Evolutionary conservation across 1,284 basidiomycete species (phyloP).

Genomic region (Leccinum pachyderme): DNA sequence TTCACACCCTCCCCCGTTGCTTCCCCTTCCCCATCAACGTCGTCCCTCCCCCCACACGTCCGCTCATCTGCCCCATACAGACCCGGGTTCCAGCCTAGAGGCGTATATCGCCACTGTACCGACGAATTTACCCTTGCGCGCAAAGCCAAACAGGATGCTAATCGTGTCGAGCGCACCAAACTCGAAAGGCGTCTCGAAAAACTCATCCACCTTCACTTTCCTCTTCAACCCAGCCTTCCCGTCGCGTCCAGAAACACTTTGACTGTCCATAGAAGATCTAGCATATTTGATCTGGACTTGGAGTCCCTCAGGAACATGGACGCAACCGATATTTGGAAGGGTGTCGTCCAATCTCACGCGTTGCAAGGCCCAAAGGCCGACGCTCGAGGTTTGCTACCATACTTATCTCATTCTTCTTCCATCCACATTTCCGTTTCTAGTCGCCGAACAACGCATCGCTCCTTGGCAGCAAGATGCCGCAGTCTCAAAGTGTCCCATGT

Average conservation of each 20-base stretch:
- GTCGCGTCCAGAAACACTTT: slow-evolving; percentile 19
- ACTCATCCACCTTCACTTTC: slow-evolving; percentile 81
- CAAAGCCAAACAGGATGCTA: slow-evolving; percentile 52
- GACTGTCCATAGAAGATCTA: slow-evolving; percentile 47
- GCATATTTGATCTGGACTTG: slow-evolving; percentile 65
- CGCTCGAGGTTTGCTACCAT: slow-evolving; percentile 49
- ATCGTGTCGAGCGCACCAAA: slow-evolving; percentile 75
- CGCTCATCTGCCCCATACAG: slow-evolving; percentile 52
- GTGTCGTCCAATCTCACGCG: slow-evolving; percentile 45
- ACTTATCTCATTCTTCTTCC: slow-evolving; percentile 3
- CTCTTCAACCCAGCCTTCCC: slow-evolving; percentile 32
- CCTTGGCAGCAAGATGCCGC: slow-evolving; percentile 89
- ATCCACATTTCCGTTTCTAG: slow-evolving; percentile 37
- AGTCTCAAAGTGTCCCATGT: slow-evolving; percentile 81
- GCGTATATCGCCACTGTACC: slow-evolving; percentile 66
- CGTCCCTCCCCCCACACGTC: slow-evolving; percentile 10
- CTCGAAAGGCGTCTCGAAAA: slow-evolving; percentile 83
- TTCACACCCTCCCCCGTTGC: slow-evolving; percentile 30
- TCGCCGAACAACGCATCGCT: slow-evolving; percentile 88
- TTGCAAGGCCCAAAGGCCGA: slow-evolving; percentile 47
- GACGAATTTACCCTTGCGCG: slow-evolving; percentile 74
- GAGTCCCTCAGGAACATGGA: slow-evolving; percentile 54
- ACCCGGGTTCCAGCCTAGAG: slow-evolving; percentile 69
- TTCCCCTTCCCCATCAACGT: slow-evolving; percentile 21
- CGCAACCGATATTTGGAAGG: slow-evolving; percentile 61